phyloP scores from a whole-genome alignment of 805 yeast genomes.

The Barnettozyma botsteinii region DNA sequence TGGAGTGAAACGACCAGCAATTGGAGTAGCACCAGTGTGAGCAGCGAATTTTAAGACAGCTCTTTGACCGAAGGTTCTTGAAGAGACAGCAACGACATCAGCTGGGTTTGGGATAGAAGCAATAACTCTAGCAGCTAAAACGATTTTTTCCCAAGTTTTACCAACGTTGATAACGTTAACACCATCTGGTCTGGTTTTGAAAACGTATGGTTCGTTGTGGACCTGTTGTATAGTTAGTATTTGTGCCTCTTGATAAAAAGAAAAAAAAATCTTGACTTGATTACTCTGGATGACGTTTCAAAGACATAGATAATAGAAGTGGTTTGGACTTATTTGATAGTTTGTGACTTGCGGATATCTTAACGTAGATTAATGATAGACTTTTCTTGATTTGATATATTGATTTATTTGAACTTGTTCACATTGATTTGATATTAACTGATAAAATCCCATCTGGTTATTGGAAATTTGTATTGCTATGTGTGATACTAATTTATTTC shows the following conservation, averaged over 20 bases:
- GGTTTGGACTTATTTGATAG: background rate
- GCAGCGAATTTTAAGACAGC: slow-evolving; percentile 99
- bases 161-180: slow-evolving; percentile 97
- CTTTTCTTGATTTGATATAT: too few relatives aligned
- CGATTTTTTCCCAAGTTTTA: slow-evolving; percentile 99
- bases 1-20: slow-evolving; percentile 99
- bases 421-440: too few relatives aligned
- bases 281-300: background rate
- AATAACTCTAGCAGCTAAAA: slow-evolving; percentile 98
- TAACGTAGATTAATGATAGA: too few relatives aligned
- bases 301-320: background rate
- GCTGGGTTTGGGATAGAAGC: slow-evolving; percentile 99
- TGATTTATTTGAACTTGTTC: too few relatives aligned
- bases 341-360: background rate
- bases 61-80: slow-evolving; percentile 99
- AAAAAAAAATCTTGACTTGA: background rate
- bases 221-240: slow-evolving; percentile 43
- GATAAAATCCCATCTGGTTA: too few relatives aligned
- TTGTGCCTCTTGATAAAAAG: background rate
- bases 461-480: background rate
- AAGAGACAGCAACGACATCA: slow-evolving; percentile 97
- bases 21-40: slow-evolving; percentile 99
- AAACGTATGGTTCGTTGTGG: slow-evolving; percentile 95
- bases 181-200: slow-evolving; percentile 99
- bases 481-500: background rate